Conservation (phyloP, 2,329 filamentous ascomycete genomes). For the Xylariaceae sp. region DNA sequence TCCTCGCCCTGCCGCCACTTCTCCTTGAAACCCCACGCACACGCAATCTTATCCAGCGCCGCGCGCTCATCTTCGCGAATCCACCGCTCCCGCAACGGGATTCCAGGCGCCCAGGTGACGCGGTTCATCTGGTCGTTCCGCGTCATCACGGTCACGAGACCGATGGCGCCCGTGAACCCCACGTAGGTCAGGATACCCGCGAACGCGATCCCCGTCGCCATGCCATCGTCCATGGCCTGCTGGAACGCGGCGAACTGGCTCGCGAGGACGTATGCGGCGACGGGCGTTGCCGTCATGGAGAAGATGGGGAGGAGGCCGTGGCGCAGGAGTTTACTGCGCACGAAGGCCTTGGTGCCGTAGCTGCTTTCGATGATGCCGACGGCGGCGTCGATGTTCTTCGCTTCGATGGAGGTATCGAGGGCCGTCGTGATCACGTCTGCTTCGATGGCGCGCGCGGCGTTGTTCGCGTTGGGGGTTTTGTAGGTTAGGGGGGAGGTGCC, state of each 20-base stretch:
- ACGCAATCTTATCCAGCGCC: conserved; percentile 78
- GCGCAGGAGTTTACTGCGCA: conserved; percentile 61
- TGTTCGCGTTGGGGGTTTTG: conserved; percentile 59
- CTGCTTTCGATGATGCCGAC: conserved; percentile 68
- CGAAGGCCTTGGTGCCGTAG: conserved; percentile 62
- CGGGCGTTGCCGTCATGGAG: conserved; percentile 53
- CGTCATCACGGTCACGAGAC: conserved; percentile 77
- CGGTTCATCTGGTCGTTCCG: conserved; percentile 93
- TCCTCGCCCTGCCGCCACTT: conserved; percentile 77
- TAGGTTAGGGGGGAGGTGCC: conserved; percentile 56
- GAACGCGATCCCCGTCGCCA: conserved; percentile 74
- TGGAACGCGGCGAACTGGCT: conserved; percentile 62
- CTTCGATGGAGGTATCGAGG: conserved; percentile 71
- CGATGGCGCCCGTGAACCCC: conserved; percentile 72
- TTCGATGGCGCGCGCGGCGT: conserved; percentile 66
- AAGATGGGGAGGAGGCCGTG: no score
- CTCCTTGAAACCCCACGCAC: conserved; percentile 89
- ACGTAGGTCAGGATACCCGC: conserved; percentile 79
- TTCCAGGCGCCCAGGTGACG: conserved; percentile 82
- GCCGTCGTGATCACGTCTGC: conserved; percentile 65
- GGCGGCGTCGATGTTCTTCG: conserved; percentile 71
- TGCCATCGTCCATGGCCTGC: conserved; percentile 67
- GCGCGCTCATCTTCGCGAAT: conserved; percentile 83
- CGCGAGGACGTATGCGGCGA: conserved; percentile 66
- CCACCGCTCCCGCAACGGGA: conserved; percentile 76